phyloP scores from a whole-genome alignment of 139 green algal genomes.

The Chlamydomonas schloesseri region DNA sequence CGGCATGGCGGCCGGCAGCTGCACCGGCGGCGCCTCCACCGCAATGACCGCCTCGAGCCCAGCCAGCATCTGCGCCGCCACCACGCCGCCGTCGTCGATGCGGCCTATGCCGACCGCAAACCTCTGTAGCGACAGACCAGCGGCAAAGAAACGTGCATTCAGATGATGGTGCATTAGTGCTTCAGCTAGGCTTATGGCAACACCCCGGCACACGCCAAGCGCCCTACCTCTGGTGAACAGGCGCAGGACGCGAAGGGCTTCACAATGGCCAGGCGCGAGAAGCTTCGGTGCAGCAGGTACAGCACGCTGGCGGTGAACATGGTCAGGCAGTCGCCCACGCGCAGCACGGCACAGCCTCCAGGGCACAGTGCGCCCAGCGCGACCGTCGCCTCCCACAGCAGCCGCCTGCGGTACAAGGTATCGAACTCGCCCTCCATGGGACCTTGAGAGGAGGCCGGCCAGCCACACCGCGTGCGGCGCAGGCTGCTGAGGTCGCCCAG shows the following conservation, averaged over 20 bases:
- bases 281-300: conserved; percentile 66
- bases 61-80: not conserved
- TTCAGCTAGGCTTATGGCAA: too few relatives aligned
- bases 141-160: too few relatives aligned
- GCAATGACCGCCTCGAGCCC: not conserved
- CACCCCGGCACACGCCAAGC: too few relatives aligned
- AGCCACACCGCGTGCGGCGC: not conserved
- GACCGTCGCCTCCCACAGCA: conserved; percentile 54
- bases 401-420: conserved; percentile 22
- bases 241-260: conserved; percentile 59
- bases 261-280: conserved; percentile 43
- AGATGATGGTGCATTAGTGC: too few relatives aligned
- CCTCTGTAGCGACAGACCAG: not conserved
- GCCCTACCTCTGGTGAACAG: not conserved
- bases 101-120: conserved; percentile 50
- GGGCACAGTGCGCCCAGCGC: conserved; percentile 35
- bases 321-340: conserved; percentile 58
- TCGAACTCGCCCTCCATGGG: conserved; percentile 39
- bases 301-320: conserved; percentile 57
- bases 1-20: not conserved
- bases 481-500: conserved; percentile 26
- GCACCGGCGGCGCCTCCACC: not conserved
- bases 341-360: conserved; percentile 59
- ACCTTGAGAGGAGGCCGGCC: too few relatives aligned
- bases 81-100: conserved; percentile 14